Evolutionary conservation across 2,329 filamentous ascomycete species (phyloP).

Genomic region (Cladosporium sphaerospermum): DNA sequence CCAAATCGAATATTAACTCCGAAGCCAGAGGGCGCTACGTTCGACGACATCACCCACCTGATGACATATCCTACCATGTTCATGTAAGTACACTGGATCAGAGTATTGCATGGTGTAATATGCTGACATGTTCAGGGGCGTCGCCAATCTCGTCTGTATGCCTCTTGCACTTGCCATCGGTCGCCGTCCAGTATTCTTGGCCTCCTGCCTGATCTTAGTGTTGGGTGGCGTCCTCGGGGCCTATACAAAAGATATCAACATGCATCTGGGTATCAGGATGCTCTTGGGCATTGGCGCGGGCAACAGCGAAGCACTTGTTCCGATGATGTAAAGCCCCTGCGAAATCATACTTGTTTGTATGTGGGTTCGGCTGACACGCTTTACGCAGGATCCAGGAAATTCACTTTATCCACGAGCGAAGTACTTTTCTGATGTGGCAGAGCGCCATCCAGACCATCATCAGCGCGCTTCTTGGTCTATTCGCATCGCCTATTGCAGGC

Average conservation of each 20-base stretch:
- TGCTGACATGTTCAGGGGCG: constrained; percentile 17
- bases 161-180: constrained; percentile 31
- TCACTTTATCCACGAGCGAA: constrained; percentile 42
- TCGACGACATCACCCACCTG: constrained; percentile 35
- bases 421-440: constrained; percentile 38
- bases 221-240: constrained; percentile 23
- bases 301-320: constrained; percentile 22
- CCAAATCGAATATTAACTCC: background rate
- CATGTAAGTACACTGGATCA: background rate
- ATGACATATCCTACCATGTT: constrained; percentile 31
- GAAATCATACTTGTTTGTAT: too few relatives aligned
- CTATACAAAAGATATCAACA: constrained; percentile 17
- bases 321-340: constrained; percentile 17
- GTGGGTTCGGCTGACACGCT: background rate
- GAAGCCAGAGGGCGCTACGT: constrained; percentile 27
- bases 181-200: constrained; percentile 28
- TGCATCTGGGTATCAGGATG: constrained; percentile 27
- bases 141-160: constrained; percentile 31
- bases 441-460: constrained; percentile 36
- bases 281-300: constrained; percentile 28
- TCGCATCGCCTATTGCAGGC: constrained; percentile 38
- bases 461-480: constrained; percentile 34
- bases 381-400: constrained; percentile 29
- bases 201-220: constrained; percentile 25
- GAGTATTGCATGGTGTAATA: background rate